phyloP scores from a whole-genome alignment of 768 basidiomycete genomes.

The Dictyophora rubrovolvata region DNA sequence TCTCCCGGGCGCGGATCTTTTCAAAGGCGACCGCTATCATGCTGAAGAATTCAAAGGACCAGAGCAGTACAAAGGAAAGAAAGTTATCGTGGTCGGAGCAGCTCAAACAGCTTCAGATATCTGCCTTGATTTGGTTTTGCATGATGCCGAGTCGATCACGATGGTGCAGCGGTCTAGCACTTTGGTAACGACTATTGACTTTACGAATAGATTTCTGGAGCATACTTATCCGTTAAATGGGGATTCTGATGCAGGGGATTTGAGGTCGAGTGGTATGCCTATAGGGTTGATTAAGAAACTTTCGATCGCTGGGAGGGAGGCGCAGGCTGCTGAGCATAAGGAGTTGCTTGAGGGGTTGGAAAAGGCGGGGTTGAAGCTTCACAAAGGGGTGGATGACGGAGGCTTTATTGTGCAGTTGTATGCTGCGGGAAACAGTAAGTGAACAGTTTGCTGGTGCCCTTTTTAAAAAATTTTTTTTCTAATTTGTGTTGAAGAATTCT shows the following conservation, averaged over 20 bases:
- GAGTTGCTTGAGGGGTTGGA: slow-evolving; percentile 24
- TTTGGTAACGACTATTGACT: slow-evolving; percentile 9
- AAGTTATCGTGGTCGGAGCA: slow-evolving; percentile 31
- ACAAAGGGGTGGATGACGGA: slow-evolving; percentile 23
- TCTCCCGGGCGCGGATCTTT: slow-evolving; percentile 17
- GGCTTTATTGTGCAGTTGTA: slow-evolving; percentile 21
- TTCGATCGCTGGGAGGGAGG: slow-evolving; percentile 12
- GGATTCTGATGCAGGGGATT: slow-evolving; percentile 18
- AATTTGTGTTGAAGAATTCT: background rate
- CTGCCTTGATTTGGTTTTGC: slow-evolving; percentile 26
- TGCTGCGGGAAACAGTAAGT: slow-evolving; percentile 25
- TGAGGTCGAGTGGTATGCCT: slow-evolving; percentile 19
- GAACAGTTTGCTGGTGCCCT: background rate
- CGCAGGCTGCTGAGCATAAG: slow-evolving; percentile 20
- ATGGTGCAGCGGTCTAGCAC: slow-evolving; percentile 35
- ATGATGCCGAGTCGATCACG: slow-evolving; percentile 26
- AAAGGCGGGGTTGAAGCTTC: slow-evolving; percentile 28
- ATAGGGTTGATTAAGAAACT: slow-evolving; percentile 17
- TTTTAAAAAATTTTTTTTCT: background rate
- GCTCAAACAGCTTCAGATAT: slow-evolving; percentile 31
- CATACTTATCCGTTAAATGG: slow-evolving; percentile 6
- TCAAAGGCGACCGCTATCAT: slow-evolving; percentile 25
- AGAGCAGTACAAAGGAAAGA: slow-evolving; percentile 22
- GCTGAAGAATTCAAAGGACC: slow-evolving; percentile 23
- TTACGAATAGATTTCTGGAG: slow-evolving; percentile 10